phyloP scores from a whole-genome alignment of 2,329 filamentous ascomycete genomes.

The Penicillium expansum region DNA sequence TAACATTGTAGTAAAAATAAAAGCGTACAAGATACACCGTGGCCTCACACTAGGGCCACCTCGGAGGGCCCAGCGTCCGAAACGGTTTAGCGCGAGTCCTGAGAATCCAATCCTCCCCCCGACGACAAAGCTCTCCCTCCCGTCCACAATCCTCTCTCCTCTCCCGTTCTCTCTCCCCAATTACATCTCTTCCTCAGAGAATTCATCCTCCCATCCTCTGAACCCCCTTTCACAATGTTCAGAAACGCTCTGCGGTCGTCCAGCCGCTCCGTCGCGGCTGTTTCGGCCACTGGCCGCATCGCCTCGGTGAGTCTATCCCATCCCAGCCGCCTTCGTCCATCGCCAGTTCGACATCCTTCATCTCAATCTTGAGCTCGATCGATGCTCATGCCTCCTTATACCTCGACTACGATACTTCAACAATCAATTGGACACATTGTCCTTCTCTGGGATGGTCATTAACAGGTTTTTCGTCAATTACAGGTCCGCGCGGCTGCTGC shows the following conservation, averaged over 20 bases:
- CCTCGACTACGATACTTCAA: constrained; percentile 23
- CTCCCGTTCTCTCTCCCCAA: constrained; percentile 40
- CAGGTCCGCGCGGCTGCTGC: constrained; percentile 86
- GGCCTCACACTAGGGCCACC: constrained; percentile 38
- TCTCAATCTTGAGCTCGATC: constrained; percentile 35
- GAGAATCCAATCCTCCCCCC: constrained; percentile 41
- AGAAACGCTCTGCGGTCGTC: constrained; percentile 97
- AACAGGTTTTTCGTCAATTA: constrained; percentile 41
- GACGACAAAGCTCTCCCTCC: constrained; percentile 44
- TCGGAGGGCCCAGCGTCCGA: constrained; percentile 41
- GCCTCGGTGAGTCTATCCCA: constrained; percentile 78
- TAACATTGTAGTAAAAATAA: not conserved
- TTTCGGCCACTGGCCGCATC: constrained; percentile 88
- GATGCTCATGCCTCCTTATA: constrained; percentile 26
- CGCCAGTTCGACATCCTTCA: constrained; percentile 31
- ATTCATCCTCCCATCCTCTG: constrained; percentile 45
- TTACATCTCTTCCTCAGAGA: constrained; percentile 43
- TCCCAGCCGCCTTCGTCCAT: constrained; percentile 44
- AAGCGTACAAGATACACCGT: constrained; percentile 15
- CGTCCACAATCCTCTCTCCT: constrained; percentile 45
- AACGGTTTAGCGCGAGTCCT: constrained; percentile 41
- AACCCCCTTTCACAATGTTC: constrained; percentile 70
- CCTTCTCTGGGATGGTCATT: constrained; percentile 49
- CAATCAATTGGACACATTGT: constrained; percentile 22
- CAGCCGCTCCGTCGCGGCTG: constrained; percentile 88